Base-by-base conservation (phyloP, 176 grass and related monocot genomes). In the Eleusine indica region DNA sequence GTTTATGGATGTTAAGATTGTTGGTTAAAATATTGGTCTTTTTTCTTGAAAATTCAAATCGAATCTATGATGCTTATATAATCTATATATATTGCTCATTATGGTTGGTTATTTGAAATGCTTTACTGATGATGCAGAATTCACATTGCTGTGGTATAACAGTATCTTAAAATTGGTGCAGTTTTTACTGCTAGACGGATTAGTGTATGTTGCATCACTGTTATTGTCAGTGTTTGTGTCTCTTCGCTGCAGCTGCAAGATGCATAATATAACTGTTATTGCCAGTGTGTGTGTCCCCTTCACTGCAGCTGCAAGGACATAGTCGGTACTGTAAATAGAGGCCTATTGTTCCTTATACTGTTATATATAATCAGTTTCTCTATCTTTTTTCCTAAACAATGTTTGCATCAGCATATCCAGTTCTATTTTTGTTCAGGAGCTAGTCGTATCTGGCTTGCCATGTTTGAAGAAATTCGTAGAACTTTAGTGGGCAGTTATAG, bases 31-130 rank as follows among this genome's bases (percentile, higher is more conserved):
- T 4, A 25, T 65, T 9, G 29, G 28, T 66, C 51, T 46, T 52
- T 46, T 52, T 80, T n/a, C 38, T 68, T 80, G n/a, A 63, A 74
- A 16, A 44, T 73, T 74, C 17, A 67, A 61, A 40, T 32, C 9
- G 39, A 28, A 40, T 47, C 12, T 89, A 25, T 71, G 17, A 66
- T 86, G 30, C 72, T 21, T 3, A 10, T 3, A 10, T 63, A 22
- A 3, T 66, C 4, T 78, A 42, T 61, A 42, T 71, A 43, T 72
- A 43, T n/a, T 30, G 39, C 1, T 0, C 15, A 65, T 37, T 28
- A 51, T 80, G 32, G 16, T 63, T 80, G 32, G 16, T 63, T 51
- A 21, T 44, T 69, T 82, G 43, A 43, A 77, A 42, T 54, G 70
- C 4, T 9, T 28, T 75, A 9, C 84, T 35, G 32, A 22, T 30